Evolutionary conservation across 305 asterid genomes (phyloP).

Genomic region (Nicotiana rustica): DNA sequence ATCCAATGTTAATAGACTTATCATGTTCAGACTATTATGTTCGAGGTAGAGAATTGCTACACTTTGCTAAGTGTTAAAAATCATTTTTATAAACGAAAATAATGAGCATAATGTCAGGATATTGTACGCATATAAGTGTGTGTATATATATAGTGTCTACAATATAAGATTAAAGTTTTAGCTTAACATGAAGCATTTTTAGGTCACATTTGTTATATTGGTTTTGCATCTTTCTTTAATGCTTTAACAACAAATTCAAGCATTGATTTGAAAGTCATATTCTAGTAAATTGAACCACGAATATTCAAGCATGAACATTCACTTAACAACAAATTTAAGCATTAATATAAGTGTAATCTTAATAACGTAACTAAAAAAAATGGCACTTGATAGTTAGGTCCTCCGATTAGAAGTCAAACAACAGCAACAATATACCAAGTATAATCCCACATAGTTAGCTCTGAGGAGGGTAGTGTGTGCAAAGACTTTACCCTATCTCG

Average conservation of each 20-base stretch:
- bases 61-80: neutral
- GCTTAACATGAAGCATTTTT: neutral
- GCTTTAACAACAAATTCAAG: neutral
- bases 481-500: too few species aligned
- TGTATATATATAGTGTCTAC: neutral
- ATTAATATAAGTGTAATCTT: neutral
- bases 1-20: neutral
- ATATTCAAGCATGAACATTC: neutral
- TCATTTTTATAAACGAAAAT: neutral
- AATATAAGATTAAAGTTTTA: neutral
- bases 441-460: too few species aligned
- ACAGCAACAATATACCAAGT: too few species aligned
- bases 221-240: too few species aligned
- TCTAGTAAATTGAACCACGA: neutral
- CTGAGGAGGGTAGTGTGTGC: too few species aligned
- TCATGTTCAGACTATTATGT: neutral
- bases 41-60: neutral
- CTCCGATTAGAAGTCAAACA: neutral
- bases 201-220: neutral
- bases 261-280: neutral
- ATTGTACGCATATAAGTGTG: neutral
- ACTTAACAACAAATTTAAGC: neutral
- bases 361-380: too few species aligned
- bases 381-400: neutral
- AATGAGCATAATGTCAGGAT: neutral